These are phyloP conservation scores for Solanum hybrid DNA, from an alignment of 305 asterid genomes.

Conservation along the genomic window DNA sequence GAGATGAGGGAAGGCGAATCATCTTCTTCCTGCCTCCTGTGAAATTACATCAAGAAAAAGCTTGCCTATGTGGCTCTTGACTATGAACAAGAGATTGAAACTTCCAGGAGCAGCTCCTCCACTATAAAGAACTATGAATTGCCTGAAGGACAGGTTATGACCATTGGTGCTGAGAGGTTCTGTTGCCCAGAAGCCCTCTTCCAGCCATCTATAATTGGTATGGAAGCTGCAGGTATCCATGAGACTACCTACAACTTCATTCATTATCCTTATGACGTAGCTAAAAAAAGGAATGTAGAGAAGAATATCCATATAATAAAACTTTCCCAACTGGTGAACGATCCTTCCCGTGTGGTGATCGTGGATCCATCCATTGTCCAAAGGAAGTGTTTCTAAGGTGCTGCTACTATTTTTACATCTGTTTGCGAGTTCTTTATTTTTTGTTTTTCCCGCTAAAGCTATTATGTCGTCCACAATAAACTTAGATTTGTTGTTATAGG, in stretches of 20 bases:
- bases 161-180: slow-evolving; percentile 12
- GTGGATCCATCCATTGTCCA: slow-evolving; percentile 12
- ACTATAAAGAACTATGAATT: neutral
- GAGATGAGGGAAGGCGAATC: neutral
- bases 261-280: neutral
- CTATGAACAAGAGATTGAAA: neutral
- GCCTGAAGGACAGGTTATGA: neutral
- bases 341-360: neutral
- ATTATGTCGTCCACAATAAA: neutral
- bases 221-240: neutral
- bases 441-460: neutral
- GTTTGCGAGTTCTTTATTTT: neutral
- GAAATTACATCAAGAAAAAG: neutral
- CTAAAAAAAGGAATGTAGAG: neutral
- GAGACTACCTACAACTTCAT: slow-evolving; percentile 14
- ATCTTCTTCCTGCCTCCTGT: neutral
- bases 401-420: neutral
- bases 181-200: slow-evolving; percentile 12
- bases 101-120: neutral
- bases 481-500: too few relatives aligned
- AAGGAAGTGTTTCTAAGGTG: slow-evolving; percentile 9
- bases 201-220: slow-evolving; percentile 9
- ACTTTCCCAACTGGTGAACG: neutral
- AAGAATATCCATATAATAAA: neutral
- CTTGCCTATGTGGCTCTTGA: neutral